Evolutionary conservation across 805 yeast species (phyloP).

Genomic region (Myxozyma monticola): DNA sequence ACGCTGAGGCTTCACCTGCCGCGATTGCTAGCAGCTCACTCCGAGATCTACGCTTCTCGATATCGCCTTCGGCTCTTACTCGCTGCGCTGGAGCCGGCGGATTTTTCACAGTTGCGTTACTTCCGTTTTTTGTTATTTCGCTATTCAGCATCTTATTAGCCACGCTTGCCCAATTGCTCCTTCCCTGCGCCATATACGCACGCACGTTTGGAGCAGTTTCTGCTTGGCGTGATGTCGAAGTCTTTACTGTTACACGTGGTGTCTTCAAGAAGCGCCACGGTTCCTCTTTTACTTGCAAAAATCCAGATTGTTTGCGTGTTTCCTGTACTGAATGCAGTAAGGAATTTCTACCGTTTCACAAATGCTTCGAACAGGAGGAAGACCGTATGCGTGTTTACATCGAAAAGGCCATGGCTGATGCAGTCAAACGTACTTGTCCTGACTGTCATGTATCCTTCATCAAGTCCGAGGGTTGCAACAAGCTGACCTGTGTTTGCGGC

Average conservation of each 20-base stretch:
- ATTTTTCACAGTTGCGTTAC: background rate
- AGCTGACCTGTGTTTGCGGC: constrained; percentile 30
- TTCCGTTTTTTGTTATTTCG: background rate
- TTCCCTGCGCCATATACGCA: constrained; percentile 2
- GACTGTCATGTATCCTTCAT: constrained; percentile 27
- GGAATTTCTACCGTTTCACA: constrained; percentile 29
- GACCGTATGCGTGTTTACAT: constrained; percentile 26
- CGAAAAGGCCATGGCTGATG: constrained; percentile 30
- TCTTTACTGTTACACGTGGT: constrained; percentile 10
- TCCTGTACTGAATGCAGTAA: constrained; percentile 28
- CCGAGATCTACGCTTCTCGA: constrained; percentile 4
- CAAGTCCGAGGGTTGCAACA: constrained; percentile 30
- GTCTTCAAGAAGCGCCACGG: constrained; percentile 26
- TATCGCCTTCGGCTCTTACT: constrained; percentile 2
- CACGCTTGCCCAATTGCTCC: background rate
- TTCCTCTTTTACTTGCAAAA: constrained; percentile 20
- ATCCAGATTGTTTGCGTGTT: constrained; percentile 22
- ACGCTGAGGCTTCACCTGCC: constrained; percentile 24
- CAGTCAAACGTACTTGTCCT: constrained; percentile 31
- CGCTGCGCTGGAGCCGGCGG: constrained; percentile 4
- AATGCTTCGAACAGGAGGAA: constrained; percentile 27
- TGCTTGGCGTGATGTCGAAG: constrained; percentile 4
- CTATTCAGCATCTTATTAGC: background rate
- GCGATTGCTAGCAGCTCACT: constrained; percentile 9
- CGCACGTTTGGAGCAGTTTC: constrained; percentile 9